A percentile compares a stretch with the other conserved stretches of the same genome.
These are phyloP conservation scores for Aaosphaeria pasadenensis DNA, from an alignment of 2,329 filamentous ascomycete species.

Conservation along the genomic window DNA sequence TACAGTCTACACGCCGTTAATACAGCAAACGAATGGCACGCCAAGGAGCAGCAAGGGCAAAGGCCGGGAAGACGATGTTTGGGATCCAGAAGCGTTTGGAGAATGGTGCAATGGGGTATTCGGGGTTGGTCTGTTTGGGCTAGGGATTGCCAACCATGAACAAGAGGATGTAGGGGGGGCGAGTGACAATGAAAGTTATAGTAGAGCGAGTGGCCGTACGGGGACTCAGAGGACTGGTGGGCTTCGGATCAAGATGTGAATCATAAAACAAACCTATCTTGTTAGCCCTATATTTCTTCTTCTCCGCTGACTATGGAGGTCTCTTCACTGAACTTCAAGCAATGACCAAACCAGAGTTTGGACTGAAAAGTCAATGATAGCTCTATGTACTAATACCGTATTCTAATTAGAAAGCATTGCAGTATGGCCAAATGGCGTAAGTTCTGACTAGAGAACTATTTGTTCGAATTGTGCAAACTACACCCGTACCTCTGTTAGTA, in stretches of 20 bases:
- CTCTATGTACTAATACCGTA: too few relatives aligned
- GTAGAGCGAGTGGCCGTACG: constrained; percentile 15
- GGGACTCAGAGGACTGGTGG: constrained; percentile 29
- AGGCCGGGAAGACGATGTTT: constrained; percentile 59
- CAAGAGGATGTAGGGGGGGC: constrained; percentile 12
- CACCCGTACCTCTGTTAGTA: too few relatives aligned
- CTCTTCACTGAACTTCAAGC: too few relatives aligned
- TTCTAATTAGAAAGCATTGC: too few relatives aligned
- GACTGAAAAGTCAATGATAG: too few relatives aligned
- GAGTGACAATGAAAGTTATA: constrained; percentile 24
- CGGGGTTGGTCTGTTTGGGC: constrained; percentile 47
- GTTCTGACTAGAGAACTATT: too few relatives aligned
- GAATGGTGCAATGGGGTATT: constrained; percentile 62
- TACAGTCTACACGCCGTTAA: constrained; percentile 41
- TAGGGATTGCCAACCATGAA: constrained; percentile 20
- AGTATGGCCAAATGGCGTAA: too few relatives aligned
- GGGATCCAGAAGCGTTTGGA: constrained; percentile 63
- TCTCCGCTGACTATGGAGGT: too few relatives aligned
- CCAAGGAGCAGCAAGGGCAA: constrained; percentile 52
- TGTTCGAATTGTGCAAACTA: too few relatives aligned
- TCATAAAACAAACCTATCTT: neutral
- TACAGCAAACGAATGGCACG: constrained; percentile 23
- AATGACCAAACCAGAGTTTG: too few relatives aligned
- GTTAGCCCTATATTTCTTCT: too few relatives aligned
- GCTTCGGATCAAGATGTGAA: constrained; percentile 28